Percentiles rank a stretch among this genome's conserved stretches.
phyloP scores from a whole-genome alignment of 2,329 filamentous ascomycete species.

The Colletotrichum sp. region DNA sequence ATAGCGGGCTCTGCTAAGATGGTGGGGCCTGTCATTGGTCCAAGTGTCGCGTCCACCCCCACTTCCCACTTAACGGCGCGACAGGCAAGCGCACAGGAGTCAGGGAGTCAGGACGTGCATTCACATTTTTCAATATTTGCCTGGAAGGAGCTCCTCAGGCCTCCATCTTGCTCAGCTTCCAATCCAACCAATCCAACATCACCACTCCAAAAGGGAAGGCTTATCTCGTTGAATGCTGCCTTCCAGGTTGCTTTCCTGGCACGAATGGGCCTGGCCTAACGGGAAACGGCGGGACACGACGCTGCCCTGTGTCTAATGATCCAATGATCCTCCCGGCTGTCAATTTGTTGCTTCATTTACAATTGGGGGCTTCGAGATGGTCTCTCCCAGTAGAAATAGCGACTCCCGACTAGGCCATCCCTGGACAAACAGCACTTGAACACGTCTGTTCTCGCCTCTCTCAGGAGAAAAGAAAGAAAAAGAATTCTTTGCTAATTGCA shows the following conservation, averaged over 20 bases:
- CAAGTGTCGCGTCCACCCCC: background rate
- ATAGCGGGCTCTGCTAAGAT: background rate
- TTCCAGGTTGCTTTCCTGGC: background rate
- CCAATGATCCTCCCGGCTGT: background rate
- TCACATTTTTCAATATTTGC: background rate
- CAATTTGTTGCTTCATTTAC: background rate
- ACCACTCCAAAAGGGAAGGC: background rate
- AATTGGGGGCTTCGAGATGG: background rate
- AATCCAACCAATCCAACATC: background rate
- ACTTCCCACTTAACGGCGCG: background rate
- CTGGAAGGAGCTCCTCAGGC: background rate
- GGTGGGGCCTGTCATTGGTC: background rate
- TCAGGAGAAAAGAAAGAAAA: background rate
- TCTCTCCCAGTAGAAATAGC: constrained; percentile 1
- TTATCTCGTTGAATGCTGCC: background rate
- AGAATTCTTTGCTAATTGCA: background rate
- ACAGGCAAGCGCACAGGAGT: background rate
- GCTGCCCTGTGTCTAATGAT: background rate
- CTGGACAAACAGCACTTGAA: background rate
- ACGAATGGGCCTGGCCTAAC: background rate
- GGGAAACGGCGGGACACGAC: background rate
- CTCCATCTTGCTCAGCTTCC: background rate
- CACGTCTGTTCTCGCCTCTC: background rate
- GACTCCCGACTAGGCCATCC: background rate
- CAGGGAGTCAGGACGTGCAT: background rate